phyloP scores from a whole-genome alignment of 2,329 filamentous ascomycete species.

The Pestalotiopsis sp. region DNA sequence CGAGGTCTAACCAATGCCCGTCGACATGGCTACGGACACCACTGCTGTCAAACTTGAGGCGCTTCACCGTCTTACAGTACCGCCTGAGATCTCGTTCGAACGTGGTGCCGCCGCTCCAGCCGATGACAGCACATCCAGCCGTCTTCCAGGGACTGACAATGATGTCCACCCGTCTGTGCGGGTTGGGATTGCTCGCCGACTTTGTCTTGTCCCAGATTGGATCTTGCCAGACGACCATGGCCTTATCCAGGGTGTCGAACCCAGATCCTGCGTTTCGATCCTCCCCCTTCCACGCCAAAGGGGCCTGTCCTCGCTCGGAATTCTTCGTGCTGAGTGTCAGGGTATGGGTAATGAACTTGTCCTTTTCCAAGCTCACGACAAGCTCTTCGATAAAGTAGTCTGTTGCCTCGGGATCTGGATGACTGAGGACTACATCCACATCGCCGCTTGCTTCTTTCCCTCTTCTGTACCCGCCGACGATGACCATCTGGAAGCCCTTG shows the following conservation, averaged over 20 bases:
- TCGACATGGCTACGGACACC: conserved; percentile 72
- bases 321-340: conserved; percentile 71
- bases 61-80: conserved; percentile 73
- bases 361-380: conserved; percentile 69
- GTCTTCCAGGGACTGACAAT: conserved; percentile 89
- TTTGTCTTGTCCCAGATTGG: conserved; percentile 49
- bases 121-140: conserved; percentile 82
- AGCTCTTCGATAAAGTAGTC: conserved; percentile 72
- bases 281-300: conserved; percentile 56
- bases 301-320: conserved; percentile 71
- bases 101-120: conserved; percentile 87
- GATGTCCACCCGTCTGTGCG: conserved; percentile 87
- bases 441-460: conserved; percentile 77
- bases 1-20: conserved; percentile 69
- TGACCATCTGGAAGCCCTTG: conserved; percentile 55
- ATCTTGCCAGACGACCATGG: conserved; percentile 89
- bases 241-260: conserved; percentile 91
- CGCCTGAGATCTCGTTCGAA: conserved; percentile 85
- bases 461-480: conserved; percentile 82
- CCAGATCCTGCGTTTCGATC: conserved; percentile 53
- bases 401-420: conserved; percentile 72
- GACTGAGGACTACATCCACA: conserved; percentile 83
- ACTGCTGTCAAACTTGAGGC: conserved; percentile 89
- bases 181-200: conserved; percentile 65
- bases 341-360: conserved; percentile 79